A percentile compares a stretch with the other conserved stretches of the same genome.
phyloP scores from a whole-genome alignment of 1,284 basidiomycete genomes.

The Ustilago curta region DNA sequence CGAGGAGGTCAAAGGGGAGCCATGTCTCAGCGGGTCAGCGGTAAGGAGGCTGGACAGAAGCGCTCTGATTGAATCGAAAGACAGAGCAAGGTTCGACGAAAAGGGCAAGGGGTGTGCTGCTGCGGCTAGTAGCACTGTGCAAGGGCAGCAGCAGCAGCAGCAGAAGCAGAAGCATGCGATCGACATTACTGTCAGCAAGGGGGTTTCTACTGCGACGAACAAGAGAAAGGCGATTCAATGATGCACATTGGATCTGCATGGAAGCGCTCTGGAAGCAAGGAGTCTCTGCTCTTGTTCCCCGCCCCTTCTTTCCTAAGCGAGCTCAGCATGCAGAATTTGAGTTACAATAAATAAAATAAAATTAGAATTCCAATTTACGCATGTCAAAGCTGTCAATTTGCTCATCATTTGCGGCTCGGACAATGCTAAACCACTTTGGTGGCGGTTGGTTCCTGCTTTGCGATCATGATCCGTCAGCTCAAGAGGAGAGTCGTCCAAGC shows the following conservation, averaged over 20 bases:
- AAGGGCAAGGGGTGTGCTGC: no score
- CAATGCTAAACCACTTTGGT: no score
- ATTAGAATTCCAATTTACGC: not conserved
- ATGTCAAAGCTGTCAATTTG: not conserved
- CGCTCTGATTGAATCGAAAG: not conserved
- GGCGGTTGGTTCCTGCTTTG: no score
- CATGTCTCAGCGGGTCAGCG: conserved; percentile 9
- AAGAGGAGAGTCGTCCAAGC: no score
- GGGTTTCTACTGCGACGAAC: not conserved
- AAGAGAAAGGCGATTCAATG: no score
- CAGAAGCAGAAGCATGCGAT: conserved; percentile 7
- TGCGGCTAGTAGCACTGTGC: no score
- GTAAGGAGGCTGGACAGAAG: conserved; percentile 9
- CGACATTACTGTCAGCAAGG: conserved; percentile 11
- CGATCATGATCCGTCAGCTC: no score
- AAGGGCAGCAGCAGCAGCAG: not conserved
- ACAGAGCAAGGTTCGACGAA: no score
- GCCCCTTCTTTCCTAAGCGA: not conserved
- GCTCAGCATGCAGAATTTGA: not conserved
- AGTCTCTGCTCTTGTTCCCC: not conserved
- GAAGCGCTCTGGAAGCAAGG: conserved; percentile 10
- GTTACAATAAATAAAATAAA: not conserved
- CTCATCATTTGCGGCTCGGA: no score
- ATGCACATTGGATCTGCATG: not conserved
- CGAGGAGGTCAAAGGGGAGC: not conserved